A percentile compares a stretch with the other conserved stretches of the same genome.
These are phyloP conservation scores for Aspergillus ochraceus DNA, from an alignment of 2,329 filamentous ascomycete species.

Conservation along the genomic window DNA sequence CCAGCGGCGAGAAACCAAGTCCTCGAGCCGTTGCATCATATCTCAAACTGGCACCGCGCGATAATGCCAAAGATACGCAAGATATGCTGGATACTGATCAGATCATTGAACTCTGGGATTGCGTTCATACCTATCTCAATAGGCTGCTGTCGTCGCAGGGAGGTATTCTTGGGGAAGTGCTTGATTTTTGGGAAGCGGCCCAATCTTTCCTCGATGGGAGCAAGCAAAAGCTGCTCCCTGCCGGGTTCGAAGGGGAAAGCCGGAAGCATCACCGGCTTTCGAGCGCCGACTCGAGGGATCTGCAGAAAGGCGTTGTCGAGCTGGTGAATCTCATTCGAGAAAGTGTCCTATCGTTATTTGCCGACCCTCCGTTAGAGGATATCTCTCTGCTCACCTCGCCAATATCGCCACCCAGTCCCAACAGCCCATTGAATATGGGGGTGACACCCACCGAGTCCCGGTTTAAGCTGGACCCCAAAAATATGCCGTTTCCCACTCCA, in stretches of 20 bases:
- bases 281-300: conserved; percentile 65
- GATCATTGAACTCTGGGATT: conserved; percentile 90
- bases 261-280: conserved; percentile 78
- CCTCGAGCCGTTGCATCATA: conserved; percentile 71
- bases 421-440: conserved; percentile 57
- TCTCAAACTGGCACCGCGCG: conserved; percentile 70
- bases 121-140: conserved; percentile 72
- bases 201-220: conserved; percentile 87
- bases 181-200: conserved; percentile 92
- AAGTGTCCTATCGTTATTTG: conserved; percentile 77
- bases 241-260: conserved; percentile 79
- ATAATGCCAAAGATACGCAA: conserved; percentile 61
- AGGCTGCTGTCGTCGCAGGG: conserved; percentile 71
- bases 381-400: conserved; percentile 85
- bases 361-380: conserved; percentile 85
- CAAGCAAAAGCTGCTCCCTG: conserved; percentile 75
- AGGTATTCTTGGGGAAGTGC: conserved; percentile 82
- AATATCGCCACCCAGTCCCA: conserved; percentile 64
- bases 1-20: conserved; percentile 69
- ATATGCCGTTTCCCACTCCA: conserved; percentile 73
- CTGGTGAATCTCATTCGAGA: conserved; percentile 82
- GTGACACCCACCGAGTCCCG: conserved; percentile 66
- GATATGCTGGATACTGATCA: conserved; percentile 74
- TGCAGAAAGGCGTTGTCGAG: conserved; percentile 77
- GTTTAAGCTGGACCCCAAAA: conserved; percentile 77